These are phyloP conservation scores for Peronospora destructor DNA, from an alignment of 352 stramenopile species.

Conservation along the genomic window DNA sequence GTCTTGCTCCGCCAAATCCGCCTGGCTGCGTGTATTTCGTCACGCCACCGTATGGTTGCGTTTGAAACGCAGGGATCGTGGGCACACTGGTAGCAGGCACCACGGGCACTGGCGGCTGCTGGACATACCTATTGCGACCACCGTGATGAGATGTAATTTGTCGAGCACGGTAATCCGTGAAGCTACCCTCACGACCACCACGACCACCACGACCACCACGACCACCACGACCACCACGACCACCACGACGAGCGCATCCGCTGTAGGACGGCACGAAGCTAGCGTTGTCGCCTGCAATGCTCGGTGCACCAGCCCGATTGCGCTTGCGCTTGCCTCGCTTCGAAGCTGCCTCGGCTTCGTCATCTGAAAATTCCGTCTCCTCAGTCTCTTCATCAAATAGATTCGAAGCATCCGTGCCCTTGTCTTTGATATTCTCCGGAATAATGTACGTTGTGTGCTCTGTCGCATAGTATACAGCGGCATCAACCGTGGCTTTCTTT, in stretches of 20 bases:
- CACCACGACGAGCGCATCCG: slow-evolving; percentile 15
- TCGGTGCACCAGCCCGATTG: slow-evolving; percentile 32
- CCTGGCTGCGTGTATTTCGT: slow-evolving; percentile 50
- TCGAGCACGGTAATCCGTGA: slow-evolving; percentile 16
- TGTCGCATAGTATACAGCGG: slow-evolving; percentile 59
- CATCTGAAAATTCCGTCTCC: slow-evolving; percentile 72
- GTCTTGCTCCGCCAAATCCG: slow-evolving; percentile 9
- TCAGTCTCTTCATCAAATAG: slow-evolving; percentile 82
- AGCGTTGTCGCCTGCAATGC: slow-evolving; percentile 7
- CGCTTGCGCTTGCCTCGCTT: slow-evolving; percentile 68
- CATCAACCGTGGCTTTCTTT: slow-evolving; percentile 30
- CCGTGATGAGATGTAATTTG: slow-evolving; percentile 6
- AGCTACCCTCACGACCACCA: slow-evolving; percentile 14
- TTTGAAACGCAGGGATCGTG: slow-evolving; percentile 26
- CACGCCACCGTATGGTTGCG: slow-evolving; percentile 34
- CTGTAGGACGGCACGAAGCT: slow-evolving; percentile 4
- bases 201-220: not conserved
- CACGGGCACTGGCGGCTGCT: slow-evolving; percentile 10
- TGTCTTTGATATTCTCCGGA: slow-evolving; percentile 68
- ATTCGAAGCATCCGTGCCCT: slow-evolving; percentile 82
- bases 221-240: slow-evolving; percentile 8
- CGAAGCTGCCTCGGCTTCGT: slow-evolving; percentile 66
- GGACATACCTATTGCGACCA: slow-evolving; percentile 8
- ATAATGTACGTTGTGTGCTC: slow-evolving; percentile 80
- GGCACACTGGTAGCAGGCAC: slow-evolving; percentile 5